Percentiles rank a stretch among this genome's conserved stretches.
Evolutionary conservation across 495 filamentous ascomycete species (phyloP).

Genomic region (Choiromyces venosus): DNA sequence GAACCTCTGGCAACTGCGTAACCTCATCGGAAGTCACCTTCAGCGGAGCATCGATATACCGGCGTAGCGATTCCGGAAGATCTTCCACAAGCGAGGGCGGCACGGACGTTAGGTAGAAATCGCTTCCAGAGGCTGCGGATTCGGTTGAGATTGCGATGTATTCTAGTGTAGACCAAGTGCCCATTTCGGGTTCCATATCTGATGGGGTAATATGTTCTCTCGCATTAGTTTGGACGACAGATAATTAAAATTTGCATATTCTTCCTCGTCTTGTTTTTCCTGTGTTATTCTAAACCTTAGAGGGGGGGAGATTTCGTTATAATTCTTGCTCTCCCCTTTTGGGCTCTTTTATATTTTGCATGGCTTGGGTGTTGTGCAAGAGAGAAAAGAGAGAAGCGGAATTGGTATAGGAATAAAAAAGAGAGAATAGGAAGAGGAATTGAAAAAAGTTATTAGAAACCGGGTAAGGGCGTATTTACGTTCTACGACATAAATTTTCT

Average conservation of each 20-base stretch:
- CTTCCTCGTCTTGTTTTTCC: not conserved
- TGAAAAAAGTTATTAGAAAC: conserved; percentile 7
- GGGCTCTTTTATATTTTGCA: not conserved
- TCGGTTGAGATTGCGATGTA: conserved; percentile 81
- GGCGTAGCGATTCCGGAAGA: conserved; percentile 50
- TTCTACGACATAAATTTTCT: conserved; percentile 38
- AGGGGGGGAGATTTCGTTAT: not conserved
- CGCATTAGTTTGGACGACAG: not conserved
- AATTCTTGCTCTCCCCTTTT: not conserved
- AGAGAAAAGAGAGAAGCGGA: not conserved
- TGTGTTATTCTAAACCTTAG: not conserved
- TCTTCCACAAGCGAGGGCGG: conserved; percentile 58
- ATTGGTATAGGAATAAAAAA: not conserved
- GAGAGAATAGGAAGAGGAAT: conserved; percentile 3
- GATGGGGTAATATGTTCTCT: not conserved
- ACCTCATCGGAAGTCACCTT: conserved; percentile 52
- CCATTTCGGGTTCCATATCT: conserved; percentile 59
- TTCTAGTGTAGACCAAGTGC: conserved; percentile 88
- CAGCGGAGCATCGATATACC: conserved; percentile 58
- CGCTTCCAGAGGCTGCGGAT: conserved; percentile 59
- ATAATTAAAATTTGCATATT: not conserved
- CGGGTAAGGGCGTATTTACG: conserved; percentile 27
- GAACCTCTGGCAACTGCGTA: conserved; percentile 65
- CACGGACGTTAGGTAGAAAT: conserved; percentile 82
- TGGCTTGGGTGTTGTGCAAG: not conserved